A percentile compares a stretch with the other conserved stretches of the same genome.
Evolutionary conservation across 495 filamentous ascomycete species (phyloP).

Genomic region (Penicillium nucicola): DNA sequence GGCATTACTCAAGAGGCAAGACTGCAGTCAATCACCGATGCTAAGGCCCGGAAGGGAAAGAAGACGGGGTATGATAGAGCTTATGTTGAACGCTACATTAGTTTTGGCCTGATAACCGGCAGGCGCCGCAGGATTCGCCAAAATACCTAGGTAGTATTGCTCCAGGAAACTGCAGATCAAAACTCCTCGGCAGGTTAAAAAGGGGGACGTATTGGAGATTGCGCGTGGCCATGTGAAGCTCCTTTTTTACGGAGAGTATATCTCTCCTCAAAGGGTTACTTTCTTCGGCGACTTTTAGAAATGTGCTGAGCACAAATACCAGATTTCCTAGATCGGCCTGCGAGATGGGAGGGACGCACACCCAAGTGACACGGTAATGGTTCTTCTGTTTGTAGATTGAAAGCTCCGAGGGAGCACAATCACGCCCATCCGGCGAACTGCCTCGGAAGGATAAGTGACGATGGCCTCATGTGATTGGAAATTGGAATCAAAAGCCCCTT

Average conservation of each 20-base stretch:
- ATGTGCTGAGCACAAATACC: background rate
- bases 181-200: background rate
- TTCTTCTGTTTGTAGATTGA: background rate
- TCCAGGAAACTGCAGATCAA: background rate
- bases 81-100: background rate
- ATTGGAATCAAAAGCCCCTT: background rate
- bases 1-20: slow-evolving; percentile 1
- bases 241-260: background rate
- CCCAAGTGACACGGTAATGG: background rate
- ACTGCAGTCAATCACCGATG: slow-evolving; percentile 11
- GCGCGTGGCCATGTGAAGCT: background rate
- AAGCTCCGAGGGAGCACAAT: background rate
- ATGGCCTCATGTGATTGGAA: background rate
- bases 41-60: slow-evolving; percentile 10
- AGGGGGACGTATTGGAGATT: background rate
- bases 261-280: background rate
- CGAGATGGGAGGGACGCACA: too few relatives aligned
- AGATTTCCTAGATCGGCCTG: too few relatives aligned
- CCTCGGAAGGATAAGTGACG: background rate
- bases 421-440: background rate
- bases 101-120: background rate
- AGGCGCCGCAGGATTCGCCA: too few relatives aligned
- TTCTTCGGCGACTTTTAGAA: slow-evolving; percentile 1
- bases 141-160: too few relatives aligned
- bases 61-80: slow-evolving; percentile 2